These are phyloP conservation scores for Capsicum baccatum DNA, from an alignment of 257 asterid species.

Conservation along the genomic window DNA sequence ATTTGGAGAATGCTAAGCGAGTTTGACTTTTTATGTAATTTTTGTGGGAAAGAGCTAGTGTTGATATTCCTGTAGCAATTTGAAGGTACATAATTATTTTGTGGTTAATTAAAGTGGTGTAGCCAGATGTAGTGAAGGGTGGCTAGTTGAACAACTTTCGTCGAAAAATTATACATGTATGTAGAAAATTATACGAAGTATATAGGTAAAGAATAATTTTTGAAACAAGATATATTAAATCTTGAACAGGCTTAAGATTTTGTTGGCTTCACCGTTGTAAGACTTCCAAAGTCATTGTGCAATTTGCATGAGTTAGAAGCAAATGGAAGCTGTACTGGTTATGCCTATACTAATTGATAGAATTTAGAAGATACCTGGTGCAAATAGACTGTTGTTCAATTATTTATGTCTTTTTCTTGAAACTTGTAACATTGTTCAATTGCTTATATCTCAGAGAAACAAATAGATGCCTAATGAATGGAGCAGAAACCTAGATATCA, in stretches of 20 bases:
- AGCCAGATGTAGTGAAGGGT: too few relatives aligned
- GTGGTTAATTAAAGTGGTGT: too few relatives aligned
- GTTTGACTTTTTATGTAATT: neutral
- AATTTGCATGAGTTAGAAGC: neutral
- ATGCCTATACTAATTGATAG: constrained; percentile 2
- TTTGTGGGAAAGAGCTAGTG: neutral
- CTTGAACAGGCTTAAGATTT: too few relatives aligned
- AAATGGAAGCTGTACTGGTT: constrained; percentile 5
- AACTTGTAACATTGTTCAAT: neutral
- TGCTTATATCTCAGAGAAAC: constrained; percentile 15
- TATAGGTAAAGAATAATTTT: too few relatives aligned
- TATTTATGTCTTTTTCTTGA: neutral
- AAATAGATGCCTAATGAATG: neutral
- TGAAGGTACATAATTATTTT: neutral
- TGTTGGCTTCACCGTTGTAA: too few relatives aligned
- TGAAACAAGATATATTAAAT: too few relatives aligned
- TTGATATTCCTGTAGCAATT: neutral
- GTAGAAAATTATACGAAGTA: too few relatives aligned
- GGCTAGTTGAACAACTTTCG: too few relatives aligned
- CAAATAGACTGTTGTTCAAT: neutral
- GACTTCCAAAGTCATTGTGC: neutral
- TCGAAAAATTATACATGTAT: too few relatives aligned
- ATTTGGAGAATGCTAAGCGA: neutral
- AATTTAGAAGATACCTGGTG: neutral
- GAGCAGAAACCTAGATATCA: neutral